Evolutionary conservation across 805 yeast species (phyloP).

Genomic region (Monosporozyma siamensis): DNA sequence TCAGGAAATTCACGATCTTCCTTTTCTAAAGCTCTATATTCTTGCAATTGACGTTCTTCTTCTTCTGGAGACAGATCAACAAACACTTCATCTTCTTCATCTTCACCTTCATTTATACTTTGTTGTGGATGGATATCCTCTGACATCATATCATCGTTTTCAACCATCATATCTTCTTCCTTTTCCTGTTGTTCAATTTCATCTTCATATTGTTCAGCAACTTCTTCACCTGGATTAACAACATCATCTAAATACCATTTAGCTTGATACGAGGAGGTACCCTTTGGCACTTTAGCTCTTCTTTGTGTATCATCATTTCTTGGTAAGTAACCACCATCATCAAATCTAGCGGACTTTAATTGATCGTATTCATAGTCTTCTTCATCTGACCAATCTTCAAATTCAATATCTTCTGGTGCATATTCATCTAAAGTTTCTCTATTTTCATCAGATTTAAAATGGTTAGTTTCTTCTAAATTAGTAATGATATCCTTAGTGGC

Average conservation of each 20-base stretch:
- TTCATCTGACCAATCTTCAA: slow-evolving; percentile 35
- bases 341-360: slow-evolving; percentile 31
- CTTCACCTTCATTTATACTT: slow-evolving; percentile 35
- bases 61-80: slow-evolving; percentile 74
- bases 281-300: slow-evolving; percentile 51
- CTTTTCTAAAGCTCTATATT: slow-evolving; percentile 56
- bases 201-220: slow-evolving; percentile 30
- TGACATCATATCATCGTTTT: slow-evolving; percentile 17
- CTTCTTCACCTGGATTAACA: slow-evolving; percentile 27
- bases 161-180: slow-evolving; percentile 24
- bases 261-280: slow-evolving; percentile 72
- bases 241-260: slow-evolving; percentile 66
- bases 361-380: slow-evolving; percentile 28
- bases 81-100: slow-evolving; percentile 47
- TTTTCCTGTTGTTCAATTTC: slow-evolving; percentile 24
- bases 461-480: slow-evolving; percentile 14
- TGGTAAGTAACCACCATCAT: slow-evolving; percentile 34
- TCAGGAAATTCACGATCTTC: slow-evolving; percentile 94
- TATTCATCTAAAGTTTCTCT: slow-evolving; percentile 55
- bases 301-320: slow-evolving; percentile 20
- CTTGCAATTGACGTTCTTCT: slow-evolving; percentile 65
- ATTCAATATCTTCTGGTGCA: slow-evolving; percentile 44
- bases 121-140: slow-evolving; percentile 16
- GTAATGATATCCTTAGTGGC: slow-evolving; percentile 9
- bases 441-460: slow-evolving; percentile 31